Conservation (phyloP, 1,284 basidiomycete species). For the Stygiomarasmius scandens region DNA sequence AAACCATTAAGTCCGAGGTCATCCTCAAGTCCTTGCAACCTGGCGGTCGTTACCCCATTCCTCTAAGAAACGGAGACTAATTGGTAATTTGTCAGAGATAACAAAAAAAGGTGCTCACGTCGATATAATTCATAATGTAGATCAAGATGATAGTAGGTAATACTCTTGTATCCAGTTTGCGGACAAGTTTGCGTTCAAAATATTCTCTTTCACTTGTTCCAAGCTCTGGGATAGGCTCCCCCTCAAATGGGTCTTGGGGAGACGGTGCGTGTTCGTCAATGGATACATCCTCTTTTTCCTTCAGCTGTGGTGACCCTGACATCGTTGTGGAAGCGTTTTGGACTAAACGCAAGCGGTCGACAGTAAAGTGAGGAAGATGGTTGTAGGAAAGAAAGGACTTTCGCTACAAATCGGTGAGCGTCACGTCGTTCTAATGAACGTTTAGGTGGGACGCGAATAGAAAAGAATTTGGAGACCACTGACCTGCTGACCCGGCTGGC, state of each 20-base stretch:
- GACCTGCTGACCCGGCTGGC: too few species aligned
- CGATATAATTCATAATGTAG: constrained; percentile 72
- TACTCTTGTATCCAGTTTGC: constrained; percentile 59
- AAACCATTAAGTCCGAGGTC: constrained; percentile 49
- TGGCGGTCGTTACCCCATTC: constrained; percentile 61
- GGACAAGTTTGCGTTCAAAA: constrained; percentile 47
- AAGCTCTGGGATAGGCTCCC: constrained; percentile 14
- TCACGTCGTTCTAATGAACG: too few species aligned
- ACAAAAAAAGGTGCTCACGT: constrained; percentile 42
- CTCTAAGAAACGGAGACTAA: constrained; percentile 38
- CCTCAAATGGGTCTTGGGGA: not conserved
- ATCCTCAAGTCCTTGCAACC: constrained; percentile 60
- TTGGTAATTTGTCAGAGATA: not conserved
- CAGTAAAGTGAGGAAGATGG: too few species aligned
- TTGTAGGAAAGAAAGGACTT: too few species aligned
- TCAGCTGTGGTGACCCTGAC: not conserved
- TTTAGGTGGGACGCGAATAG: too few species aligned
- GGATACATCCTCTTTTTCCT: constrained; percentile 6
- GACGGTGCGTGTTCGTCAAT: constrained; percentile 1
- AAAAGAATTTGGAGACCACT: too few species aligned
- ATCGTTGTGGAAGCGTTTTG: not conserved
- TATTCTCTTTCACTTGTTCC: constrained; percentile 19
- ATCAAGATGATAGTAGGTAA: constrained; percentile 64
- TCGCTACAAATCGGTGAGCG: too few species aligned
- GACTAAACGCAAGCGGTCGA: too few species aligned